A percentile compares a stretch with the other conserved stretches of the same genome.
These are phyloP conservation scores for Taxillus chinensis DNA, from an alignment of 164 flowering plant species.

Conservation along the genomic window DNA sequence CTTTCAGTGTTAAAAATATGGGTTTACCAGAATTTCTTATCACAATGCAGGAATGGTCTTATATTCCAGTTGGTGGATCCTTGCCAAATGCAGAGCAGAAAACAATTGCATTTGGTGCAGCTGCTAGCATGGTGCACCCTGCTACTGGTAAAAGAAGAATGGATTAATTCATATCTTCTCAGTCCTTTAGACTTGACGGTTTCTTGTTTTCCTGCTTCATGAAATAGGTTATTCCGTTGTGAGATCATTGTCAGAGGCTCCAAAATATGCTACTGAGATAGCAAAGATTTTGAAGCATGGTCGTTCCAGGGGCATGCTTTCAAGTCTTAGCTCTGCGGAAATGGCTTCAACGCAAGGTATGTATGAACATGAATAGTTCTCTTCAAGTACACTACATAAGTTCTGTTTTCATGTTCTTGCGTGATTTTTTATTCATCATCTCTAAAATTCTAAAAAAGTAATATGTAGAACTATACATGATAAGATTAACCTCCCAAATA, in stretches of 20 bases:
- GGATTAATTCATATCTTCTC: background rate
- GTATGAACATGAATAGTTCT: background rate
- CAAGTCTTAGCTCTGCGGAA: conserved; percentile 14
- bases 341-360: conserved; percentile 78
- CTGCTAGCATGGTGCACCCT: conserved; percentile 99
- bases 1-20: too few relatives aligned
- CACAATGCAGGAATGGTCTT: conserved; percentile 84
- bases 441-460: too few relatives aligned
- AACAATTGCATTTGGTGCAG: conserved; percentile 97
- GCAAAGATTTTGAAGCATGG: conserved; percentile 56
- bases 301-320: conserved; percentile 16
- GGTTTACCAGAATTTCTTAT: too few relatives aligned
- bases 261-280: conserved; percentile 78
- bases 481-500: too few relatives aligned
- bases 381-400: background rate
- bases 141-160: conserved; percentile 59
- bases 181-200: background rate
- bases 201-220: conserved; percentile 1
- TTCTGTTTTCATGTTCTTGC: too few relatives aligned
- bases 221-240: conserved; percentile 87
- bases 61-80: conserved; percentile 96
- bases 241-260: conserved; percentile 94
- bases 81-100: conserved; percentile 89
- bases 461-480: too few relatives aligned
- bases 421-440: too few relatives aligned